Conservation (phyloP, 148 eudicot genomes). For the Heliosperma pusillum region DNA sequence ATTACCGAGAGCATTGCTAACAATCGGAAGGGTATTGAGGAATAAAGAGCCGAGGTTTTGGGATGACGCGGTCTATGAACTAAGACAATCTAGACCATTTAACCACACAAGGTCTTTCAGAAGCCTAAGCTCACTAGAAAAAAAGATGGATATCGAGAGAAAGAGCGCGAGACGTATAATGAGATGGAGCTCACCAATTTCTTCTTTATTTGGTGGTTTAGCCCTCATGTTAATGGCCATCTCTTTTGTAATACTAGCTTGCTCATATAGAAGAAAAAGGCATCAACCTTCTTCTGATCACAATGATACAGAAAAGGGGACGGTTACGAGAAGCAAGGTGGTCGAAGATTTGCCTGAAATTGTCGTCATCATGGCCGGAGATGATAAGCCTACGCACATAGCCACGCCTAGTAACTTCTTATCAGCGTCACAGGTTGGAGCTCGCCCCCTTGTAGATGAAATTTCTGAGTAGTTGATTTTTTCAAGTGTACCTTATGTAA, state of each 20-base stretch:
- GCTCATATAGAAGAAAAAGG: constrained; percentile 24
- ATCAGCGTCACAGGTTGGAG: neutral
- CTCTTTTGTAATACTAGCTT: constrained; percentile 30
- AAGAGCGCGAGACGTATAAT: too few species aligned
- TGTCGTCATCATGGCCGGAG: constrained; percentile 39
- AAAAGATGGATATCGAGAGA: too few species aligned
- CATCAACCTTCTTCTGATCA: neutral
- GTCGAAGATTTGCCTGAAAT: constrained; percentile 9
- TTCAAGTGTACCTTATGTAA: too few species aligned
- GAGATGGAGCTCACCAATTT: constrained; percentile 34
- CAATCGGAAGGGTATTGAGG: constrained; percentile 32
- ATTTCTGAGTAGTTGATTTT: too few species aligned
- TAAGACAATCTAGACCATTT: constrained; percentile 25
- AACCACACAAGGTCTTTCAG: too few species aligned
- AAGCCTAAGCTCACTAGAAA: too few species aligned
- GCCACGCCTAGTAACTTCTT: constrained; percentile 17
- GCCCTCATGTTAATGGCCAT: constrained; percentile 33
- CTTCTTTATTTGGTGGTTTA: constrained; percentile 41
- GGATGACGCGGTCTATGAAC: constrained; percentile 36
- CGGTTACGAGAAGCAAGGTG: neutral
- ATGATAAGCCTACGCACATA: constrained; percentile 28
- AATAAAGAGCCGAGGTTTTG: constrained; percentile 30
- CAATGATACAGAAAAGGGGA: neutral
- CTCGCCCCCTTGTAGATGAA: too few species aligned
- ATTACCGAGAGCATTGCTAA: constrained; percentile 47